Conservation (phyloP, 2,329 filamentous ascomycete genomes). For the Thermochaetoides dissita region DNA sequence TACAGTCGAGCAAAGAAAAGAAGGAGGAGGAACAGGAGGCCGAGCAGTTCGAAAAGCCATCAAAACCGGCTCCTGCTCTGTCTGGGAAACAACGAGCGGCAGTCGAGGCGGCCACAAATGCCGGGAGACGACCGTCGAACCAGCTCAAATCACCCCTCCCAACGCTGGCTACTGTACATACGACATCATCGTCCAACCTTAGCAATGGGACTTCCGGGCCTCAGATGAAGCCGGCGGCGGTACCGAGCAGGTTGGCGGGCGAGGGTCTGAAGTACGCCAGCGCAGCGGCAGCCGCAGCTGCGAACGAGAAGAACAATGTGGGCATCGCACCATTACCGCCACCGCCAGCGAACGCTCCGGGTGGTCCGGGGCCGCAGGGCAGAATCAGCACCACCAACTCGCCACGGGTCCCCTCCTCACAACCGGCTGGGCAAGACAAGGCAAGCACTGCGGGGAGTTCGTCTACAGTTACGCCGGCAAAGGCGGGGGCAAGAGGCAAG, state of each 20-base stretch:
- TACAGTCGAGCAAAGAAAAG: too few species aligned
- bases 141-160: slow-evolving; percentile 90
- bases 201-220: slow-evolving; percentile 39
- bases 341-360: slow-evolving; percentile 50
- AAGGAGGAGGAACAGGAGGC: slow-evolving; percentile 55
- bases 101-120: slow-evolving; percentile 41
- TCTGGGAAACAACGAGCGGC: slow-evolving; percentile 39
- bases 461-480: slow-evolving; percentile 15
- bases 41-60: slow-evolving; percentile 43
- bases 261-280: slow-evolving; percentile 95
- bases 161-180: slow-evolving; percentile 80
- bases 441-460: slow-evolving; percentile 21
- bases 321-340: slow-evolving; percentile 89
- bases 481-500: slow-evolving; percentile 28
- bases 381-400: slow-evolving; percentile 42
- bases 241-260: slow-evolving; percentile 71
- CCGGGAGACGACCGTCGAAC: slow-evolving; percentile 60
- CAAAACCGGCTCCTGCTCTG: slow-evolving; percentile 25
- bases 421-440: slow-evolving; percentile 28
- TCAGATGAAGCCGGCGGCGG: slow-evolving; percentile 82
- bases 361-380: slow-evolving; percentile 35
- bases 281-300: slow-evolving; percentile 82
- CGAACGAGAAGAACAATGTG: slow-evolving; percentile 73
- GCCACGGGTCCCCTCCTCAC: slow-evolving; percentile 33
- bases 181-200: slow-evolving; percentile 47